Conservation (phyloP, 257 asterid genomes). For the Parsonsia alboflavescens region DNA sequence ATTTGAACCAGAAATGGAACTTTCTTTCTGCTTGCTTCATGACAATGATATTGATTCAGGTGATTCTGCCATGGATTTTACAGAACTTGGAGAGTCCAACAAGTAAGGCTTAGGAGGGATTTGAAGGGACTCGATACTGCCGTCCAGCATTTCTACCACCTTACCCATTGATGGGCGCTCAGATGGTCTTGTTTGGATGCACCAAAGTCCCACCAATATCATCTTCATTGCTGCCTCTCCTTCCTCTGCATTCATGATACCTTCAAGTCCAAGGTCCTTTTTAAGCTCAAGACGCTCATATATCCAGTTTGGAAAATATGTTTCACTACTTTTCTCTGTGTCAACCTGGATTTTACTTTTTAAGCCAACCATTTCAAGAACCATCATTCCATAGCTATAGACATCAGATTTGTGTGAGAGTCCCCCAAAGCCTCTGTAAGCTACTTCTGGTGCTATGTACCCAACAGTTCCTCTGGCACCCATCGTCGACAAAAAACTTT, state of each 20-base stretch:
- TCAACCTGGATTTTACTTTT: slow-evolving; percentile 26
- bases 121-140: slow-evolving; percentile 33
- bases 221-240: slow-evolving; percentile 42
- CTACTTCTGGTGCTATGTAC: slow-evolving; percentile 31
- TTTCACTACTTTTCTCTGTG: slow-evolving; percentile 27
- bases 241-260: slow-evolving; percentile 21
- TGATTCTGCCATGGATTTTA: slow-evolving; percentile 11
- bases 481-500: slow-evolving; percentile 20
- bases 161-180: slow-evolving; percentile 53
- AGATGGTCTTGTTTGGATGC: slow-evolving; percentile 52
- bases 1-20: neutral
- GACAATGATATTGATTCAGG: slow-evolving; percentile 9
- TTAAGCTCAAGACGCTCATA: slow-evolving; percentile 33
- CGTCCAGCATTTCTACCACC: slow-evolving; percentile 62
- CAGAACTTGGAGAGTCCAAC: slow-evolving; percentile 8
- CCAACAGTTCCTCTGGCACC: slow-evolving; percentile 29
- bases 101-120: slow-evolving; percentile 51
- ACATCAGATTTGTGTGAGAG: slow-evolving; percentile 29
- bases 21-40: slow-evolving; percentile 8
- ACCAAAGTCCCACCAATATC: slow-evolving; percentile 58
- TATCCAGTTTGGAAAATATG: slow-evolving; percentile 40
- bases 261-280: slow-evolving; percentile 20
- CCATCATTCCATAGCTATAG: slow-evolving; percentile 37
- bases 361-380: slow-evolving; percentile 34
- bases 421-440: slow-evolving; percentile 17